A percentile compares a stretch with the other conserved stretches of the same genome.
These are phyloP conservation scores for Chalciporus chontae DNA, from an alignment of 768 basidiomycete species.

Conservation along the genomic window DNA sequence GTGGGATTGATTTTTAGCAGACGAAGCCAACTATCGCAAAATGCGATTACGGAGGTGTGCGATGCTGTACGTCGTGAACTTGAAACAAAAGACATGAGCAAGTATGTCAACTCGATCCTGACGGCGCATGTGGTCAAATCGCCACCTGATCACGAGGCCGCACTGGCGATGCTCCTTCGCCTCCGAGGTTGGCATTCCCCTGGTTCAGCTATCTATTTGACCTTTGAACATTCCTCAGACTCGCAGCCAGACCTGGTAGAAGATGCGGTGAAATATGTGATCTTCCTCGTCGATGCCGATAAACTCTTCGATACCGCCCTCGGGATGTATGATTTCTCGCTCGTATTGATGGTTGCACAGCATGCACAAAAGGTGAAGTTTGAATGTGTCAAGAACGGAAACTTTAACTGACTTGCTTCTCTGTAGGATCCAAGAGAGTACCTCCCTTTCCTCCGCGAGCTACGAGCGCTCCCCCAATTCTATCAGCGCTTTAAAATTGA, in stretches of 20 bases:
- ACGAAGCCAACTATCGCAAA: constrained; percentile 54
- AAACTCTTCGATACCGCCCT: constrained; percentile 89
- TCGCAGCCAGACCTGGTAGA: constrained; percentile 76
- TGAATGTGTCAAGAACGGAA: constrained; percentile 1
- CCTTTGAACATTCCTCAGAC: constrained; percentile 6
- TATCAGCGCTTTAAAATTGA: constrained; percentile 92
- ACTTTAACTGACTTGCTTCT: constrained; percentile 6
- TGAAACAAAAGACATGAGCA: constrained; percentile 65
- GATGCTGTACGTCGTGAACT: constrained; percentile 72
- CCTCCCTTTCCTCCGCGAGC: constrained; percentile 90
- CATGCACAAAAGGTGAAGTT: constrained; percentile 86
- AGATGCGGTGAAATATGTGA: constrained; percentile 97
- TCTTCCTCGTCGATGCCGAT: constrained; percentile 94
- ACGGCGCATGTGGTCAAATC: constrained; percentile 91
- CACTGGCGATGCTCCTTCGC: constrained; percentile 66
- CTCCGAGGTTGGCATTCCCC: constrained; percentile 59
- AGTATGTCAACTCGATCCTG: constrained; percentile 87
- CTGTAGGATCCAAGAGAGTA: constrained; percentile 94
- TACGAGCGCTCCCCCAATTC: constrained; percentile 66
- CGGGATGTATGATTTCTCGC: constrained; percentile 97
- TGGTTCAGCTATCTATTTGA: not conserved
- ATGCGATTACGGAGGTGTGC: constrained; percentile 66
- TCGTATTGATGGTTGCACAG: constrained; percentile 95
- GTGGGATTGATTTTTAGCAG: constrained; percentile 34
- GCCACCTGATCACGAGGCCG: constrained; percentile 89